These are phyloP conservation scores for Dendrocalamus sinicus DNA, from an alignment of 176 grass and related monocot species.

Conservation along the genomic window DNA sequence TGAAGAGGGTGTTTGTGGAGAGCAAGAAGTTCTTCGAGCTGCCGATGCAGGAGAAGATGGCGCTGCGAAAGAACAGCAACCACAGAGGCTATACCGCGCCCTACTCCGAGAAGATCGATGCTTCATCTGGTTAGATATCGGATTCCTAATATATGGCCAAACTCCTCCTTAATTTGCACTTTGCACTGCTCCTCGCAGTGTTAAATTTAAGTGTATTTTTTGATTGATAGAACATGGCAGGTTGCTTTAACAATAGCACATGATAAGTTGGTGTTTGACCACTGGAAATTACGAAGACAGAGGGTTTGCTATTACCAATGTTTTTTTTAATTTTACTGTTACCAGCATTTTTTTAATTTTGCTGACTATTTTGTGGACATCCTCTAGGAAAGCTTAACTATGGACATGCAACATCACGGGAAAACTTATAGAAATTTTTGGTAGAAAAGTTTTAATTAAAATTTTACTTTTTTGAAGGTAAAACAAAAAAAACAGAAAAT, in stretches of 20 bases:
- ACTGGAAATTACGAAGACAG: background rate
- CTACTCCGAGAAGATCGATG: slow-evolving; percentile 63
- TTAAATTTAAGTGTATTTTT: too few species aligned
- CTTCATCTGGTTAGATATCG: background rate
- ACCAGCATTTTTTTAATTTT: too few species aligned
- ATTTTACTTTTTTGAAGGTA: too few species aligned
- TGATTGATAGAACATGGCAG: too few species aligned
- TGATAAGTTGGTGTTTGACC: background rate
- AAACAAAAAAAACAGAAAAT: too few species aligned
- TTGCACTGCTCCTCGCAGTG: too few species aligned
- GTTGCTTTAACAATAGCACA: background rate
- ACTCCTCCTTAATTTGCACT: too few species aligned
- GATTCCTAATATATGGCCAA: too few species aligned
- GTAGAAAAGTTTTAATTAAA: too few species aligned
- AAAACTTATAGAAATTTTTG: too few species aligned
- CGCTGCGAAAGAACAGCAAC: slow-evolving; percentile 36
- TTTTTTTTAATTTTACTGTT: background rate
- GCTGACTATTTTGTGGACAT: background rate
- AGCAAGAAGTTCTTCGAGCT: slow-evolving; percentile 61
- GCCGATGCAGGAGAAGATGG: slow-evolving; percentile 62
- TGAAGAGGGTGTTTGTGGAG: slow-evolving; percentile 46
- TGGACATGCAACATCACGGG: background rate
- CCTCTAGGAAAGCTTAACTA: background rate
- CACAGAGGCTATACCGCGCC: slow-evolving; percentile 60
- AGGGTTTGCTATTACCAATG: background rate